A percentile compares a stretch with the other conserved stretches of the same genome.
phyloP scores from a whole-genome alignment of 2,329 filamentous ascomycete species.

The Fusarium mangiferae region DNA sequence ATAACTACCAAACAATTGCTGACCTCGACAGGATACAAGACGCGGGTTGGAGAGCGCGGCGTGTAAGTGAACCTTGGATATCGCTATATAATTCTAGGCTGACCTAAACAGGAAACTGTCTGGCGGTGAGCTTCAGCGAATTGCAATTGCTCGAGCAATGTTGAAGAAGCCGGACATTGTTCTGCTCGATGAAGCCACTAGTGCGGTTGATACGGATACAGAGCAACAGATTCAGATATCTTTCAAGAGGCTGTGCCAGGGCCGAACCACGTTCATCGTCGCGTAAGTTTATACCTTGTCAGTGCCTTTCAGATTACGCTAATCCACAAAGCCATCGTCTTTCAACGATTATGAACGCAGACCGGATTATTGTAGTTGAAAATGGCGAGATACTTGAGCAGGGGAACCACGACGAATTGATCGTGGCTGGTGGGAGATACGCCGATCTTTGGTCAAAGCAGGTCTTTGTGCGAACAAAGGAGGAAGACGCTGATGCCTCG shows the following conservation, averaged over 20 bases:
- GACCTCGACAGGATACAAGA: slow-evolving; percentile 56
- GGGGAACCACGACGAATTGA: slow-evolving; percentile 68
- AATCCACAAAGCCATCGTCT: slow-evolving; percentile 65
- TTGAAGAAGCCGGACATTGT: slow-evolving; percentile 80
- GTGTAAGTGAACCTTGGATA: slow-evolving; percentile 48
- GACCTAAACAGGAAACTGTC: slow-evolving; percentile 64
- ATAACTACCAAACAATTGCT: neutral
- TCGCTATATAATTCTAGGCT: slow-evolving; percentile 11
- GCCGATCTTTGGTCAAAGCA: slow-evolving; percentile 74
- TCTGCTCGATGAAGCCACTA: slow-evolving; percentile 82
- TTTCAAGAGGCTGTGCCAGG: slow-evolving; percentile 66
- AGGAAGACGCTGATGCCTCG: slow-evolving; percentile 44
- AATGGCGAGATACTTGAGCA: slow-evolving; percentile 72
- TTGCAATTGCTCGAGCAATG: slow-evolving; percentile 77
- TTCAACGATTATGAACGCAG: slow-evolving; percentile 76
- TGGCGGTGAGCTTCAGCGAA: slow-evolving; percentile 73
- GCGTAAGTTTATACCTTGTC: slow-evolving; percentile 57
- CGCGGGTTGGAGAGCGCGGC: slow-evolving; percentile 62
- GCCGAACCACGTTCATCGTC: slow-evolving; percentile 74
- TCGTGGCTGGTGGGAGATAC: slow-evolving; percentile 69
- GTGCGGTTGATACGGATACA: slow-evolving; percentile 77
- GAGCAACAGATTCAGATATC: slow-evolving; percentile 74
- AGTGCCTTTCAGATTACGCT: neutral
- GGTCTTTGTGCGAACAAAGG: slow-evolving; percentile 63
- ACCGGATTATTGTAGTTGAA: slow-evolving; percentile 73